Evolutionary conservation across 2,329 filamentous ascomycete genomes (phyloP).

Genomic region (Penicillium palitans): DNA sequence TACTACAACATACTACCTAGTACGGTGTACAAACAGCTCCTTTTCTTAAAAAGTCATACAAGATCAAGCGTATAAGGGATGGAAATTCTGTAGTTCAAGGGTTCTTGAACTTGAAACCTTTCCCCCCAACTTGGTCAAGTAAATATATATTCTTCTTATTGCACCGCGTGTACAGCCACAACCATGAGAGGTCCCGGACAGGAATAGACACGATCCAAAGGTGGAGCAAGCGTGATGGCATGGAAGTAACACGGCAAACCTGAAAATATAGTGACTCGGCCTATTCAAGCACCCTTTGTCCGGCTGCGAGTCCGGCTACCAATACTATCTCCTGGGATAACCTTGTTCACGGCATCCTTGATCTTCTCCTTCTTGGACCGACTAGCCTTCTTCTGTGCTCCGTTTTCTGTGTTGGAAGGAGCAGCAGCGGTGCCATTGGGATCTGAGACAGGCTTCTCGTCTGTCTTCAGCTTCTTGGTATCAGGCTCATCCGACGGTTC

Average conservation of each 20-base stretch:
- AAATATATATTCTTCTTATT: background rate
- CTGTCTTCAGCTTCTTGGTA: conserved; percentile 40
- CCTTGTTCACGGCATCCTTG: conserved; percentile 30
- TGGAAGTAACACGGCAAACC: background rate
- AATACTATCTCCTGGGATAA: conserved; percentile 34
- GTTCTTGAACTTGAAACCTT: background rate
- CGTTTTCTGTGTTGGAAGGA: conserved; percentile 20
- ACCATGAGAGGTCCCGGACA: background rate
- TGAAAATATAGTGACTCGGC: background rate
- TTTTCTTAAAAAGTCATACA: background rate
- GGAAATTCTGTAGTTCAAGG: background rate
- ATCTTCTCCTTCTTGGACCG: conserved; percentile 35
- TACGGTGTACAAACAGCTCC: background rate
- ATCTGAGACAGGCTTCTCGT: conserved; percentile 5
- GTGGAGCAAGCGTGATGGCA: background rate
- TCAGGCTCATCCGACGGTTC: conserved; percentile 23
- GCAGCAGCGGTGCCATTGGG: conserved; percentile 19
- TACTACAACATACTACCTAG: background rate
- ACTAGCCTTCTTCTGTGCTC: conserved; percentile 32
- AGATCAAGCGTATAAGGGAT: background rate
- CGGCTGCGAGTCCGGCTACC: conserved; percentile 44
- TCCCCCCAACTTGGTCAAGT: background rate
- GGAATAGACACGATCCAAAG: background rate
- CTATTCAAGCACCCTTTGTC: conserved; percentile 30
- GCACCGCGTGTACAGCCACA: conserved; percentile 1